Percentiles rank a stretch among this genome's conserved stretches.
Conservation (phyloP, 2,329 filamentous ascomycete species). For the Phialocephala subalpina region DNA sequence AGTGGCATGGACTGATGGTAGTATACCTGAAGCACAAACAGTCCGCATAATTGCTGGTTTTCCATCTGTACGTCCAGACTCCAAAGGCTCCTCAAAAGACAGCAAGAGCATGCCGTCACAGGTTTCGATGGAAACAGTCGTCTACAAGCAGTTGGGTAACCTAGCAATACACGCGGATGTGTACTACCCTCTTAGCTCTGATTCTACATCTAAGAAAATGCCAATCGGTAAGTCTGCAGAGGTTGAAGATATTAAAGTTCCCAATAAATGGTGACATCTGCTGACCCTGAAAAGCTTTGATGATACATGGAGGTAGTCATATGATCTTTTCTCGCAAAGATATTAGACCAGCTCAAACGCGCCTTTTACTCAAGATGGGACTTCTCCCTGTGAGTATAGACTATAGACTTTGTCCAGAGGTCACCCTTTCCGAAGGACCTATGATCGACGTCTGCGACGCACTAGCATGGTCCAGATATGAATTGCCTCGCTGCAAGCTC, state of each 20-base stretch:
- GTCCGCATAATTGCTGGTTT: conserved; percentile 16
- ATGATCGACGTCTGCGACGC: conserved; percentile 55
- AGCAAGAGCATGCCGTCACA: not conserved
- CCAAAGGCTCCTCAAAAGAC: not conserved
- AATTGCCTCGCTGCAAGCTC: conserved; percentile 42
- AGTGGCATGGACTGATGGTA: conserved; percentile 30
- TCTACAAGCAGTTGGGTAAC: conserved; percentile 35
- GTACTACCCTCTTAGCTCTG: conserved; percentile 40
- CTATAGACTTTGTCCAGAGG: conserved; percentile 59
- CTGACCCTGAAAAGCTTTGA: conserved; percentile 12
- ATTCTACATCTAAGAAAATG: not conserved
- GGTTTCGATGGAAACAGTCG: conserved; percentile 50
- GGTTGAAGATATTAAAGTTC: no score
- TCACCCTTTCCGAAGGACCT: conserved; percentile 53
- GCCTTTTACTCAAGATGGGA: conserved; percentile 35
- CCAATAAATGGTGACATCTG: no score
- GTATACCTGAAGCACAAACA: conserved; percentile 21
- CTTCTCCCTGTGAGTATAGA: conserved; percentile 58
- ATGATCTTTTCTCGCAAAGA: conserved; percentile 23
- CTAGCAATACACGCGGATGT: conserved; percentile 43
- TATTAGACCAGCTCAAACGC: conserved; percentile 18
- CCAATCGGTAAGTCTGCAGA: conserved; percentile 23
- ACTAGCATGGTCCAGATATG: conserved; percentile 48
- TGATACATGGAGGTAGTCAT: conserved; percentile 23
- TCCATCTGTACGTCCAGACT: conserved; percentile 43